phyloP scores from a whole-genome alignment of 148 eudicot species.

The Arbutus unedo region DNA sequence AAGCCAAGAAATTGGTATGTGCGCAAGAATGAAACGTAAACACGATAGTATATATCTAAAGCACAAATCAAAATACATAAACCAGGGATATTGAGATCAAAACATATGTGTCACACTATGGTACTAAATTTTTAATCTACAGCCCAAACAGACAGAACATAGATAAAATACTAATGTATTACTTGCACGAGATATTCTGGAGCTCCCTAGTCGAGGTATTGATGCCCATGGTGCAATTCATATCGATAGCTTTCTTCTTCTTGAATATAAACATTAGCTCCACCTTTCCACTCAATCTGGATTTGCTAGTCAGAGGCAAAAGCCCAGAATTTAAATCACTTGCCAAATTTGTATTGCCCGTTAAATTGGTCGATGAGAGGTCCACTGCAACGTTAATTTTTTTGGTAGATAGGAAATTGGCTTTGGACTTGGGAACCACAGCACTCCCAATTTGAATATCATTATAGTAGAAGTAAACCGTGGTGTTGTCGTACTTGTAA shows the following conservation, averaged over 20 bases:
- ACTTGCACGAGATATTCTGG: neutral
- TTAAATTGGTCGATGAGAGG: neutral
- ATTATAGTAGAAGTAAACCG: neutral
- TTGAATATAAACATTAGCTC: slow-evolving; percentile 13
- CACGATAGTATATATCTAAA: neutral
- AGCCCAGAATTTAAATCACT: slow-evolving; percentile 9
- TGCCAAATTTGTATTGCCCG: neutral
- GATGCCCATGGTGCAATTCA: slow-evolving; percentile 17
- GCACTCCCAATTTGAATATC: slow-evolving; percentile 1
- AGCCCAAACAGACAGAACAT: neutral
- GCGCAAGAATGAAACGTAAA: neutral
- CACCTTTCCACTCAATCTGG: slow-evolving; percentile 23
- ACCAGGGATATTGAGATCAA: neutral
- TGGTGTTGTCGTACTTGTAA: neutral
- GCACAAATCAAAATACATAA: neutral
- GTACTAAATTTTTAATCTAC: neutral
- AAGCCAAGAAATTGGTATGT: neutral
- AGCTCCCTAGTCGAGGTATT: neutral
- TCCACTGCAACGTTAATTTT: slow-evolving; percentile 9
- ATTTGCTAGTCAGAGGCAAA: slow-evolving; percentile 13
- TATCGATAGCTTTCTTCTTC: slow-evolving; percentile 15
- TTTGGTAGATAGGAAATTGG: slow-evolving; percentile 14
- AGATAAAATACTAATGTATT: neutral
- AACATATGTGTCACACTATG: neutral
- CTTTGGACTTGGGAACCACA: neutral